Conservation (phyloP, 169 alveolate genomes). For the Eimeria necatrix region DNA sequence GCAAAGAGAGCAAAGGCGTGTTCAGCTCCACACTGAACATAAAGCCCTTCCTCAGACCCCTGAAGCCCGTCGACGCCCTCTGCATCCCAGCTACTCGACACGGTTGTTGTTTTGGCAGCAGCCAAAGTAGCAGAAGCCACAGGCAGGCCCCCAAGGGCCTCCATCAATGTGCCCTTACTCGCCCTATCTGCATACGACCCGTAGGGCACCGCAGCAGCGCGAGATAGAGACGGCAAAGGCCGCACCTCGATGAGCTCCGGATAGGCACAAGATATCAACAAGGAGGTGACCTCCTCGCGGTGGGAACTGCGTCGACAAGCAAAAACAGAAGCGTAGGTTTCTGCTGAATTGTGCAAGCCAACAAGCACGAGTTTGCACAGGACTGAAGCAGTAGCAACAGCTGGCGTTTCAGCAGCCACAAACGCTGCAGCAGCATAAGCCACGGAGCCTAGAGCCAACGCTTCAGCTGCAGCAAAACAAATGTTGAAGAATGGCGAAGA, state of each 20-base stretch:
- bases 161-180: no score
- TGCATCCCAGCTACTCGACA: not conserved
- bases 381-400: not conserved
- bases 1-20: slow-evolving; percentile 21
- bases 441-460: not conserved
- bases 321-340: not conserved
- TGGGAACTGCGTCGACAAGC: slow-evolving; percentile 1
- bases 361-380: not conserved
- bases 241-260: slow-evolving; percentile 49
- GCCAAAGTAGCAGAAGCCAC: not conserved
- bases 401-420: not conserved
- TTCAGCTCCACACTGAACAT: slow-evolving; percentile 25
- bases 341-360: not conserved
- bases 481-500: no score
- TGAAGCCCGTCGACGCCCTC: not conserved
- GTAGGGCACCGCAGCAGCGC: not conserved
- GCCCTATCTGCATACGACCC: no score
- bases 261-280: not conserved
- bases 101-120: not conserved
- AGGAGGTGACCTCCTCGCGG: not conserved
- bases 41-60: not conserved
- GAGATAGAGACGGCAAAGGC: slow-evolving; percentile 43
- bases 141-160: slow-evolving; percentile 10
- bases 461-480: not conserved
- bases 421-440: not conserved